phyloP scores from a whole-genome alignment of 441 rosid genomes.

The Brassica balearica region DNA sequence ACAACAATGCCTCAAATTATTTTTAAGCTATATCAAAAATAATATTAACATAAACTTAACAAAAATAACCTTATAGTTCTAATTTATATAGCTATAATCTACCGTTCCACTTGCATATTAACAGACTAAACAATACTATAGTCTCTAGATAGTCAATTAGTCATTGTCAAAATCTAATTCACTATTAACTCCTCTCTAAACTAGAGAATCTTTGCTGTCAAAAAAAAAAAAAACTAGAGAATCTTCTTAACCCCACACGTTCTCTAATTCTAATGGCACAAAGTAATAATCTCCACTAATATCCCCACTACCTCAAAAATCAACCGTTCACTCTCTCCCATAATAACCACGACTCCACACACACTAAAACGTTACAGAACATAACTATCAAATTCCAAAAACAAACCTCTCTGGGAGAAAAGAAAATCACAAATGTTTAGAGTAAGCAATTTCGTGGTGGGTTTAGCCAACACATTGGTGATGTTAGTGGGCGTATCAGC shows the following conservation, averaged over 20 bases:
- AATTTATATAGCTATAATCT: no score
- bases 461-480: slow-evolving; percentile 45
- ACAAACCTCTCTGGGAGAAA: not conserved
- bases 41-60: no score
- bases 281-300: slow-evolving; percentile 22
- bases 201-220: no score
- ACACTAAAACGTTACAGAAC: slow-evolving; percentile 24
- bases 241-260: slow-evolving; percentile 37
- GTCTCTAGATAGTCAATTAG: not conserved
- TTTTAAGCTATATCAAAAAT: no score
- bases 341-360: slow-evolving; percentile 29
- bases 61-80: no score
- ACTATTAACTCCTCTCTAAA: slow-evolving; percentile 13
- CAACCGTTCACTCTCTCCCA: slow-evolving; percentile 30
- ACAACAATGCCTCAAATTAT: no score
- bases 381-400: not conserved
- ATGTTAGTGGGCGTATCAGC: slow-evolving; percentile 43
- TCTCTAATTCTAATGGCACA: slow-evolving; percentile 6
- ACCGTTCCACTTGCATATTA: no score
- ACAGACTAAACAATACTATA: no score
- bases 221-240: no score
- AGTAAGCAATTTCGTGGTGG: slow-evolving; percentile 51
- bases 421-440: slow-evolving; percentile 44
- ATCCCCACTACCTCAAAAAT: slow-evolving; percentile 22
- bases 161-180: slow-evolving; percentile 28